Evolutionary conservation across 306 rosid genomes (phyloP), one percentile per base, ranked within the genome.

Genomic region (Fragaria ananassa): DNA sequence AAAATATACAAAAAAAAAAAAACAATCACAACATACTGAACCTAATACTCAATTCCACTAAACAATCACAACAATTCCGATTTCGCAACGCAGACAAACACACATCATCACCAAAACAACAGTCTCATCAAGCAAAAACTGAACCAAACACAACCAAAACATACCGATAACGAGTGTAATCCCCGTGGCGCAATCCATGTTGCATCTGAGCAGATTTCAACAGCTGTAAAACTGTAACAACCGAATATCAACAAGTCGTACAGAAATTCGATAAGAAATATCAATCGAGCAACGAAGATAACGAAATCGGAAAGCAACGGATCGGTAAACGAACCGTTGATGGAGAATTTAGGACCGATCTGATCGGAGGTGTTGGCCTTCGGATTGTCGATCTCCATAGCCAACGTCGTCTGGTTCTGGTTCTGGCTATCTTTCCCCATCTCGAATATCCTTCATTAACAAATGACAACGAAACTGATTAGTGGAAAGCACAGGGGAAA

Each of bases 191-290:
- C 86, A 95, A 81, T 12, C 98, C 98, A 53, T 95, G 98, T 79
- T 92, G 98, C 98, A 92, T 89, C 84, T 92, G 98, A 42, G 97
- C 96, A 25, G 97, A 90, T 85, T 95, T 95, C 82, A 95, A 81
- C 74, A 95, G 96, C 91, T 90, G 98, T 90, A 95, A 72, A 27
- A 94, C 98, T 94, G 87, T 15, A 19, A 25, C 19, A 74, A 42
- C 35, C 21, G n/a, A 12, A 0, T 23, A 15, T 7, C 1, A 69
- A 10, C 10, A 44, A 27, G 1, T 17, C 11, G 2, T 18, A 10
- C 11, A 6, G 41, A 60, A 6, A 58, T 58, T 19, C 42, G 60
- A 19, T 19, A 23, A 51, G 23, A 65, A 19, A 66, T 19, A 61
- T 14, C 8, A 66, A 66, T 14, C 41, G 41, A 50, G 3, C n/a